Percentiles rank a stretch among this genome's conserved stretches.
phyloP scores from a whole-genome alignment of 2,329 filamentous ascomycete species.

The Xylaria sp. region DNA sequence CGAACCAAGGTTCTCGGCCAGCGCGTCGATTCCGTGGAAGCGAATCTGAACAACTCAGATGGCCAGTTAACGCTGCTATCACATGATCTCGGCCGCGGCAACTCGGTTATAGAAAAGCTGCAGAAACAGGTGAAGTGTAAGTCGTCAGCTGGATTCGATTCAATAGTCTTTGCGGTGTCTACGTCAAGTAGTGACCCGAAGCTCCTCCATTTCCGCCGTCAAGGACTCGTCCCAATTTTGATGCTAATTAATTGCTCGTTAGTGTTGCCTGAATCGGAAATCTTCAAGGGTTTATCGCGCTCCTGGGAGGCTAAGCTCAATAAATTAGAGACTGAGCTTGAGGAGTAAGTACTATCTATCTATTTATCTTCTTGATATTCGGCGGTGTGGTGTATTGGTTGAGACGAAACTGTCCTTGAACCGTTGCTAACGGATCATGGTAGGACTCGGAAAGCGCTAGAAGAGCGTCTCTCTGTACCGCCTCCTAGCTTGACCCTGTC shows the following conservation, averaged over 20 bases:
- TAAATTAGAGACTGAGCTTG: slow-evolving; percentile 23
- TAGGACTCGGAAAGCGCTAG: slow-evolving; percentile 17
- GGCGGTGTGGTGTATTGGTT: neutral
- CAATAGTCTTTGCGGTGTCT: neutral
- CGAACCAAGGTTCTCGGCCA: slow-evolving; percentile 25
- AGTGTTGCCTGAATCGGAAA: slow-evolving; percentile 25
- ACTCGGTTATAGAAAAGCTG: slow-evolving; percentile 24
- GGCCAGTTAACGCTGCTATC: slow-evolving; percentile 26
- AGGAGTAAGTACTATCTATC: slow-evolving; percentile 18
- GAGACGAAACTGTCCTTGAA: neutral
- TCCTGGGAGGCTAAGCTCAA: slow-evolving; percentile 24
- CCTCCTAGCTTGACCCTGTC: slow-evolving; percentile 22
- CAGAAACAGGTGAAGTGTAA: slow-evolving; percentile 25
- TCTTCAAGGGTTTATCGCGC: slow-evolving; percentile 23
- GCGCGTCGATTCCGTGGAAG: slow-evolving; percentile 26
- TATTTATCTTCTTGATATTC: neutral
- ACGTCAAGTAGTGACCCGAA: neutral
- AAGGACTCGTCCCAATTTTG: neutral
- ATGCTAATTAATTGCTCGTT: slow-evolving; percentile 8
- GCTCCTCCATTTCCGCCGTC: neutral
- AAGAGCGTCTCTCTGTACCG: slow-evolving; percentile 21
- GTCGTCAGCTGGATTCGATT: neutral
- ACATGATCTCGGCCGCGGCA: slow-evolving; percentile 26
- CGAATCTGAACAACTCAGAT: slow-evolving; percentile 22
- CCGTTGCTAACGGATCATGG: neutral